These are phyloP conservation scores for Chenopodium album DNA, from an alignment of 148 eudicot species.

Conservation along the genomic window DNA sequence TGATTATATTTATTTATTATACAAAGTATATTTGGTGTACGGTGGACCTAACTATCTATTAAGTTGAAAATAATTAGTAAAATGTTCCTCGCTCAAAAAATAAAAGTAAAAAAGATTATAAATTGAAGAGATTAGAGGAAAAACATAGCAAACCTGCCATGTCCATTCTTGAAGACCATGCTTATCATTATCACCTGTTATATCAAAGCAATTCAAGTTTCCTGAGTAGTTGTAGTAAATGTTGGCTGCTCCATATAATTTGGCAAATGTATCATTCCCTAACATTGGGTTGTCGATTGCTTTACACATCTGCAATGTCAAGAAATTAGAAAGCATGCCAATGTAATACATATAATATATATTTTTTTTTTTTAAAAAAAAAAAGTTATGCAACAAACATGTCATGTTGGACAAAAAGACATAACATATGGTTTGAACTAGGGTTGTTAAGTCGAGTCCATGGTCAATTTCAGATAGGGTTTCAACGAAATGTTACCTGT, in stretches of 20 bases:
- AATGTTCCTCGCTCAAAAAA: no score
- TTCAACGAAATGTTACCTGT: conserved; percentile 36
- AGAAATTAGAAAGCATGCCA: not conserved
- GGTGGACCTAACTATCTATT: no score
- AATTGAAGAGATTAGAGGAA: not conserved
- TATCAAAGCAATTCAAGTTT: conserved; percentile 52
- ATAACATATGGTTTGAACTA: not conserved
- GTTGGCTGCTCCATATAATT: conserved; percentile 63
- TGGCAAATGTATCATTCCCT: conserved; percentile 63
- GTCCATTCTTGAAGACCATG: conserved; percentile 70
- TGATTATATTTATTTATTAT: no score
- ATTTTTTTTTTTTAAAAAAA: no score
- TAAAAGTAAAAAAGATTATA: no score
- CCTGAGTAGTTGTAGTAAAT: conserved; percentile 77
- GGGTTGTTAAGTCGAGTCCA: no score
- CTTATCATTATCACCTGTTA: conserved; percentile 40
- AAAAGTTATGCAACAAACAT: no score
- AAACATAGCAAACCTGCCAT: conserved; percentile 59
- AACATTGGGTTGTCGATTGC: conserved; percentile 60
- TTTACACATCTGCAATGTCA: conserved; percentile 67
- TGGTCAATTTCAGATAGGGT: no score
- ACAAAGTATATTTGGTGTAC: no score
- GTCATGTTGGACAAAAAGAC: not conserved
- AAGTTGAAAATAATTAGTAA: no score
- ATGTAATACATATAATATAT: no score